Percentiles rank a stretch among this genome's conserved stretches.
Evolutionary conservation across 345 rosid genomes (phyloP).

Genomic region (Brassica cretica): DNA sequence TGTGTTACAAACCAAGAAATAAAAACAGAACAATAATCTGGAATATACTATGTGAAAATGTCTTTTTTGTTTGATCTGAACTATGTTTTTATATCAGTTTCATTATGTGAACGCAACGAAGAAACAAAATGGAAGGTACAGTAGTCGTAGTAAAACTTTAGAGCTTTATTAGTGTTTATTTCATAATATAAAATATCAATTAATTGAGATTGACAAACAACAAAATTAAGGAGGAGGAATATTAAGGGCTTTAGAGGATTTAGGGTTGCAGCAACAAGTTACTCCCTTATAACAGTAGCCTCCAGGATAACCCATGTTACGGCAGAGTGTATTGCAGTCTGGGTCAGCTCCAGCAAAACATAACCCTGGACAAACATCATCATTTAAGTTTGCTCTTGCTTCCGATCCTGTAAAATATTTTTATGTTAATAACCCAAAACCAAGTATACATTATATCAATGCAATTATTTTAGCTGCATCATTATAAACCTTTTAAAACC

Average conservation of each 20-base stretch:
- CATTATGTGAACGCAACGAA: neutral
- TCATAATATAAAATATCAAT: neutral
- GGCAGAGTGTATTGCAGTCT: constrained; percentile 17
- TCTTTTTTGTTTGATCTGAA: neutral
- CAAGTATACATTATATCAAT: neutral
- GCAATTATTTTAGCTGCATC: neutral
- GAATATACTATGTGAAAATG: neutral
- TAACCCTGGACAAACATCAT: constrained; percentile 3
- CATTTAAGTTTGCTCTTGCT: constrained; percentile 7
- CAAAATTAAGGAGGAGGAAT: neutral
- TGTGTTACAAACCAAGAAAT: neutral
- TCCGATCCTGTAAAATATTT: constrained; percentile 6
- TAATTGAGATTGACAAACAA: neutral
- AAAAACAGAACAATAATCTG: neutral
- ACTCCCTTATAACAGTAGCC: constrained; percentile 1
- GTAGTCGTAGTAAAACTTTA: too few relatives aligned
- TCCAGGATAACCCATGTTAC: neutral
- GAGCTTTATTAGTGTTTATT: neutral
- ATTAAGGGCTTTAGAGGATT: neutral
- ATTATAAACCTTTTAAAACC: neutral
- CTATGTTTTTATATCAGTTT: neutral
- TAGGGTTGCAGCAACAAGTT: constrained; percentile 18
- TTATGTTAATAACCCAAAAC: neutral
- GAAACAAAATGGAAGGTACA: too few relatives aligned
- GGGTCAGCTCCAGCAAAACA: constrained; percentile 8